phyloP scores from a whole-genome alignment of 2,329 filamentous ascomycete genomes.

The Scleromitrula shiraiana region DNA sequence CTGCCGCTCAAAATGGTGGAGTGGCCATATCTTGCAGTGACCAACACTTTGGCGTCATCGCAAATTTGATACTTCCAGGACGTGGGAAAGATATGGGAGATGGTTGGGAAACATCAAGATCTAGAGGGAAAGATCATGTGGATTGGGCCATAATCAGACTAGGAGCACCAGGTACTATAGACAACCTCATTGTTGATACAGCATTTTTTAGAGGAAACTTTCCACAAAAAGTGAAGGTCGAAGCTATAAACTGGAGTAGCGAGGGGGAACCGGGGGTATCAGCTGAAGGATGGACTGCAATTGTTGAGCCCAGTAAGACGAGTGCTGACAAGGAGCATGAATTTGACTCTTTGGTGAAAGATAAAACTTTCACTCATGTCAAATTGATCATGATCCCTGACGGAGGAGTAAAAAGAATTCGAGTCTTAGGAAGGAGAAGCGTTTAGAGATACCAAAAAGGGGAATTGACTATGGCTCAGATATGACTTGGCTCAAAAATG shows the following conservation, averaged over 20 bases:
- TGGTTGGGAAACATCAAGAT: conserved; percentile 78
- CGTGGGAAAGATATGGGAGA: conserved; percentile 80
- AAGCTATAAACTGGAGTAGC: conserved; percentile 49
- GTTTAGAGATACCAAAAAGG: conserved; percentile 7
- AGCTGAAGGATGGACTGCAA: conserved; percentile 55
- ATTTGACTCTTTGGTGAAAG: conserved; percentile 48
- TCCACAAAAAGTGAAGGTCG: conserved; percentile 65
- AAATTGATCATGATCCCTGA: conserved; percentile 86
- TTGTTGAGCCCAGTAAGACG: conserved; percentile 59
- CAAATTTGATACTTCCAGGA: conserved; percentile 72
- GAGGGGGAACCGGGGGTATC: conserved; percentile 47
- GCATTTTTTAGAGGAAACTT: conserved; percentile 81
- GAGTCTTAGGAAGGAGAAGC: conserved; percentile 59
- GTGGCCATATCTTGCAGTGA: conserved; percentile 70
- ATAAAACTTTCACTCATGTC: conserved; percentile 65
- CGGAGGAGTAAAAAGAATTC: conserved; percentile 82
- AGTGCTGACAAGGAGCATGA: conserved; percentile 67
- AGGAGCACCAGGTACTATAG: conserved; percentile 56
- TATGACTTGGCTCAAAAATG: too few relatives aligned
- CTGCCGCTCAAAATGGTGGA: conserved; percentile 70
- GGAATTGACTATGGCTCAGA: neutral
- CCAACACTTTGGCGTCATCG: conserved; percentile 76
- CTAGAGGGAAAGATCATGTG: conserved; percentile 60
- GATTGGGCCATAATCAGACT: conserved; percentile 77
- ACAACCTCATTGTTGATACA: conserved; percentile 67